Conservation (phyloP, 768 basidiomycete species). For the Rhodotorula toruloides region DNA sequence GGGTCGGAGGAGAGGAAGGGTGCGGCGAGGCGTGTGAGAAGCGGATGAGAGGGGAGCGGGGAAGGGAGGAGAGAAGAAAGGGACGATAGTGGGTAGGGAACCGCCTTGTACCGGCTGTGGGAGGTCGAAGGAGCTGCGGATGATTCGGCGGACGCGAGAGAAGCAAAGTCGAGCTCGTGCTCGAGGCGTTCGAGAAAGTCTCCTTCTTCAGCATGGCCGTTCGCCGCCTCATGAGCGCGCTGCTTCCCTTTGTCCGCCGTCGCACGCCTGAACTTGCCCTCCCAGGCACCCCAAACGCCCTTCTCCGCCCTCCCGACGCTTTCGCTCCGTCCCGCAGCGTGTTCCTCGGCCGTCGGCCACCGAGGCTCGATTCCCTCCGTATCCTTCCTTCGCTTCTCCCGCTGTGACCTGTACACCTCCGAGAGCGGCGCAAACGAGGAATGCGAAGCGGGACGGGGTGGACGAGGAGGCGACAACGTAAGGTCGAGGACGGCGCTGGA, state of each 20-base stretch:
- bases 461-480: background rate
- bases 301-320: too few species aligned
- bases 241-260: background rate
- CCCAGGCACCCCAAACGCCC: background rate
- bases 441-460: too few species aligned
- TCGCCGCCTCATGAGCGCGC: background rate
- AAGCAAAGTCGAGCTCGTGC: background rate
- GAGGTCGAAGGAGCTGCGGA: background rate
- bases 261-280: too few species aligned
- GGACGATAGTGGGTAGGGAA: background rate
- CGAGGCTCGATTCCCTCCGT: slow-evolving; percentile 7
- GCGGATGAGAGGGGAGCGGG: slow-evolving; percentile 2
- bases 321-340: background rate
- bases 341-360: slow-evolving; percentile 35
- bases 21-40: slow-evolving; percentile 25
- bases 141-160: background rate
- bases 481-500: background rate
- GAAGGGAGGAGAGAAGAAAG: slow-evolving; percentile 1
- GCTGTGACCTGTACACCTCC: slow-evolving; percentile 1
- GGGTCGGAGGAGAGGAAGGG: background rate
- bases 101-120: background rate
- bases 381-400: background rate
- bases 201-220: background rate
- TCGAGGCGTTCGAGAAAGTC: background rate
- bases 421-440: slow-evolving; percentile 11